Evolutionary conservation across 192 early-diverging fungal species (phyloP).

Genomic region (Coemansia sp.): DNA sequence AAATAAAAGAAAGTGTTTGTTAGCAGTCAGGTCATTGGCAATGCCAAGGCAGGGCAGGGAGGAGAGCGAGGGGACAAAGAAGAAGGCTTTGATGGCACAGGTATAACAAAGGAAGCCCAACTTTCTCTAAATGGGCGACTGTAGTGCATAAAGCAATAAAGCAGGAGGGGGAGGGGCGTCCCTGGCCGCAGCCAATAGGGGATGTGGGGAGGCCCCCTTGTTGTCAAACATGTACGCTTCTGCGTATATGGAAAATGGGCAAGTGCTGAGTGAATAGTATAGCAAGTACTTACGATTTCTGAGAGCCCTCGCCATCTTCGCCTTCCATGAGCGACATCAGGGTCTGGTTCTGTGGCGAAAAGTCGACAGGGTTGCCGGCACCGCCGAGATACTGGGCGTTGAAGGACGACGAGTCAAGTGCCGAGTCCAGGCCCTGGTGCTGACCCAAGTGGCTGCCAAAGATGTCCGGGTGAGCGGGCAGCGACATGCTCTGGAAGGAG

Average conservation of each 20-base stretch:
- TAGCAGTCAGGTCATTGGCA: conserved; percentile 24
- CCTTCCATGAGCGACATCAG: conserved; percentile 57
- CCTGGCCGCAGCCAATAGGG: conserved; percentile 9
- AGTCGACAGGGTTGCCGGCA: conserved; percentile 41
- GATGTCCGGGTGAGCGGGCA: conserved; percentile 60
- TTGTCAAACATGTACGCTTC: conserved; percentile 5
- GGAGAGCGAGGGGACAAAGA: conserved; percentile 1
- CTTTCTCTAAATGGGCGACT: conserved; percentile 42
- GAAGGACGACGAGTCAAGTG: conserved; percentile 59
- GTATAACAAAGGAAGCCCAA: background rate
- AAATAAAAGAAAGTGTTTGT: background rate
- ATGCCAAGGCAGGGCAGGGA: conserved; percentile 36
- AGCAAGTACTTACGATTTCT: conserved; percentile 51
- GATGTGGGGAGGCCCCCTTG: background rate
- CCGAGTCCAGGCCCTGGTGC: conserved; percentile 60
- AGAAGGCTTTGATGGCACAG: background rate
- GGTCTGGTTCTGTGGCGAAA: conserved; percentile 52
- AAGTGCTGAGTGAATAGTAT: conserved; percentile 26
- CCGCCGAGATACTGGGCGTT: conserved; percentile 33
- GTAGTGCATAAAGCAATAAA: conserved; percentile 26
- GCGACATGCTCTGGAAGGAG: conserved; percentile 64
- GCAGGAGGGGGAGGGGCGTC: conserved; percentile 19
- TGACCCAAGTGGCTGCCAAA: conserved; percentile 57
- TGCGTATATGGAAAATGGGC: conserved; percentile 5
- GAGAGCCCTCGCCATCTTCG: conserved; percentile 37